Evolutionary conservation across 2,329 filamentous ascomycete genomes (phyloP).

Genomic region (Thielaviopsis populi): DNA sequence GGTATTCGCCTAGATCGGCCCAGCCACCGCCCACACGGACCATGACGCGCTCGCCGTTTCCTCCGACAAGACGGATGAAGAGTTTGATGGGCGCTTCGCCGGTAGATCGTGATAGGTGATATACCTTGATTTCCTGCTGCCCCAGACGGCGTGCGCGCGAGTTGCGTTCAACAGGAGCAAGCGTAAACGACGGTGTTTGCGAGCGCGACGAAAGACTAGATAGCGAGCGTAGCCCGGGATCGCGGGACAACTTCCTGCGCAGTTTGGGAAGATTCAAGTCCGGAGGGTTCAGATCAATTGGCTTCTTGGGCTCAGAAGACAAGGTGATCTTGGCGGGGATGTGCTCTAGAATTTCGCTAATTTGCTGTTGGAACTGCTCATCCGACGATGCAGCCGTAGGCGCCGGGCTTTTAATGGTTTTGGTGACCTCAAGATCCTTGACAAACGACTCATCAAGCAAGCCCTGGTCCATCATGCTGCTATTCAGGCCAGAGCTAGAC

Average conservation of each 20-base stretch:
- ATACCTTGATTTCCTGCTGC: constrained; percentile 71
- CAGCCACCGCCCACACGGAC: constrained; percentile 96
- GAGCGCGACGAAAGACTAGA: constrained; percentile 42
- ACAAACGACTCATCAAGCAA: constrained; percentile 24
- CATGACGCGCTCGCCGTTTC: constrained; percentile 86
- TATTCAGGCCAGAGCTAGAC: neutral
- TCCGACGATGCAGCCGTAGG: constrained; percentile 27
- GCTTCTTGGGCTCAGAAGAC: constrained; percentile 31
- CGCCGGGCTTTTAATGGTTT: constrained; percentile 18
- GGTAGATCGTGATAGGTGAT: constrained; percentile 73
- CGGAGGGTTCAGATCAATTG: constrained; percentile 42
- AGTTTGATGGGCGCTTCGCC: constrained; percentile 85
- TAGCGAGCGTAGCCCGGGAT: constrained; percentile 33
- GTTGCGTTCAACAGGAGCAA: constrained; percentile 45
- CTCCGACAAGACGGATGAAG: constrained; percentile 83
- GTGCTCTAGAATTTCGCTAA: constrained; percentile 59
- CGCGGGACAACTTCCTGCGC: constrained; percentile 28
- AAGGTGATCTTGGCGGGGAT: constrained; percentile 71
- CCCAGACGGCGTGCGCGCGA: constrained; percentile 29
- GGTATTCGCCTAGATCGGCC: constrained; percentile 89
- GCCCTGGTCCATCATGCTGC: constrained; percentile 18
- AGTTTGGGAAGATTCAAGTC: constrained; percentile 38
- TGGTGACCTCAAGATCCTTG: constrained; percentile 33
- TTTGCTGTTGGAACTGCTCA: constrained; percentile 63
- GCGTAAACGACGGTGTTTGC: constrained; percentile 50